Conservation (phyloP, 2,329 filamentous ascomycete genomes). For the Fusarium staphyleae region DNA sequence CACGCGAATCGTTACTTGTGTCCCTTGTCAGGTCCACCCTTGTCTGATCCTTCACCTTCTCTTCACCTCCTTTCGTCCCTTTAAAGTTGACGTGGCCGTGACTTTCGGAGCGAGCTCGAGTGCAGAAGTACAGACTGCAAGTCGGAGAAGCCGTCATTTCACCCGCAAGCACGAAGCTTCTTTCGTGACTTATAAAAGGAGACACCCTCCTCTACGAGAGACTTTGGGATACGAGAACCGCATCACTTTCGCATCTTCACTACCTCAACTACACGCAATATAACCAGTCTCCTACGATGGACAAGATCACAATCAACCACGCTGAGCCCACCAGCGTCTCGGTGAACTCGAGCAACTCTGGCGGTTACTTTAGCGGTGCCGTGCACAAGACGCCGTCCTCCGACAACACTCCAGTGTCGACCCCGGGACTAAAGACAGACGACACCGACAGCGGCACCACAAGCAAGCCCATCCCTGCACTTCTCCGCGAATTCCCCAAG, state of each 20-base stretch:
- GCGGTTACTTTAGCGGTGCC: conserved; percentile 25
- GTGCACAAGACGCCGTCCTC: conserved; percentile 33
- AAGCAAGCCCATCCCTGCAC: conserved; percentile 46
- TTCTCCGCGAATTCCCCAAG: conserved; percentile 51
- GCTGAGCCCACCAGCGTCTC: conserved; percentile 21
- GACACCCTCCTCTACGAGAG: not conserved
- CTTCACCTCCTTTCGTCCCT: conserved; percentile 8
- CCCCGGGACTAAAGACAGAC: conserved; percentile 30
- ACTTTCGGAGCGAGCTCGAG: conserved; percentile 3
- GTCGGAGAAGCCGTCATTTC: not conserved
- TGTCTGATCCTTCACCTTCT: not conserved
- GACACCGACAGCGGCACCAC: conserved; percentile 16
- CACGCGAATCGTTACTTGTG: not conserved
- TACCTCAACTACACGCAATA: not conserved
- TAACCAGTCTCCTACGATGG: not conserved
- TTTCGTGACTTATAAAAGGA: not conserved
- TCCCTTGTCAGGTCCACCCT: not conserved
- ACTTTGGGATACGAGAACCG: not conserved
- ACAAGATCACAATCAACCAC: conserved; percentile 18
- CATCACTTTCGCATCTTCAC: not conserved
- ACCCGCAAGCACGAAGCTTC: not conserved
- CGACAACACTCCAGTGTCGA: conserved; percentile 34
- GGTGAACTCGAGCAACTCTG: conserved; percentile 22
- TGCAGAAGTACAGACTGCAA: not conserved
- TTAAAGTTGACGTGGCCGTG: conserved; percentile 1